phyloP scores from a whole-genome alignment of 2,329 filamentous ascomycete genomes.

The Colletotrichum tamarilloi region DNA sequence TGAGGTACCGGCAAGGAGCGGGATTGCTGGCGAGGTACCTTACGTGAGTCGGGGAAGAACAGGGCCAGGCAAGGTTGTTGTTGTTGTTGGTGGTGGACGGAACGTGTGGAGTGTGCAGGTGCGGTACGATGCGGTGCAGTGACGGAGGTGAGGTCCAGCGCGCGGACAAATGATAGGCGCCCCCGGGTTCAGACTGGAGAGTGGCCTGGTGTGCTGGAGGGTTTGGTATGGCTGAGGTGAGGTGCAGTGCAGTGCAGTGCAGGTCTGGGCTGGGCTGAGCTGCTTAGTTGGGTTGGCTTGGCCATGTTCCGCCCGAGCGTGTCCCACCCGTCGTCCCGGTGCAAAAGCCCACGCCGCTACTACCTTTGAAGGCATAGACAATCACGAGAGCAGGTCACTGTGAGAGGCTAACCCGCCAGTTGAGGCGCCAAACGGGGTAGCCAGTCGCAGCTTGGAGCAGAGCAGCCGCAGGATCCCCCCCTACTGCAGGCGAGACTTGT shows the following conservation, averaged over 20 bases:
- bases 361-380: conserved; percentile 1
- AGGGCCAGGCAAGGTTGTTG: conserved; percentile 1
- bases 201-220: too few relatives aligned
- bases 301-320: conserved; percentile 29
- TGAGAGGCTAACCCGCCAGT: conserved; percentile 26
- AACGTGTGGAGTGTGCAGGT: conserved; percentile 17
- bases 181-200: too few relatives aligned
- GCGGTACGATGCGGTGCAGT: conserved; percentile 6
- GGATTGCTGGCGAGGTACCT: conserved; percentile 17
- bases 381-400: conserved; percentile 35
- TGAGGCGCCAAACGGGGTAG: conserved; percentile 29
- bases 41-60: neutral
- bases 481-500: conserved; percentile 14
- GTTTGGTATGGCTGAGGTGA: conserved; percentile 13
- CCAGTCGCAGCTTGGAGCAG: conserved; percentile 20
- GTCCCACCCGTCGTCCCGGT: conserved; percentile 18
- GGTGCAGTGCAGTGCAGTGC: neutral
- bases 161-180: conserved; percentile 16
- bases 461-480: neutral
- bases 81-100: neutral
- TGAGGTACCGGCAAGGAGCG: conserved; percentile 16
- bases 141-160: conserved; percentile 25
- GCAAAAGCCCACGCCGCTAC: conserved; percentile 18
- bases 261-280: neutral
- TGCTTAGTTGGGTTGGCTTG: conserved; percentile 2